phyloP scores from a whole-genome alignment of 2,329 filamentous ascomycete species.

The Aspergillus udagawae region DNA sequence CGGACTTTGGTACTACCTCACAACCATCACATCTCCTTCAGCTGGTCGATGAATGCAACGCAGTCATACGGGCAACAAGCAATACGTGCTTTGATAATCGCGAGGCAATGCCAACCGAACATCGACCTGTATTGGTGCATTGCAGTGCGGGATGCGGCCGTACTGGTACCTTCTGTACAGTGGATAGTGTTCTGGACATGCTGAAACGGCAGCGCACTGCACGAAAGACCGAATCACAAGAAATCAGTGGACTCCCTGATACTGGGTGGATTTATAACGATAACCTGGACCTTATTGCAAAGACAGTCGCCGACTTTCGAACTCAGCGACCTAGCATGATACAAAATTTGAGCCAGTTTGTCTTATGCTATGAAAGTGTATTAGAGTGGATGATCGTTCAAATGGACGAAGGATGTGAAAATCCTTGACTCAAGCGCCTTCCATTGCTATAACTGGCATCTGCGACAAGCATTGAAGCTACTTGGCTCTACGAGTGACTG shows the following conservation, averaged over 20 bases:
- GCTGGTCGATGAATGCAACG: constrained; percentile 82
- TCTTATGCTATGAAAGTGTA: constrained; percentile 93
- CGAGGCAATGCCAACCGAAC: constrained; percentile 53
- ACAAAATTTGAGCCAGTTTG: constrained; percentile 87
- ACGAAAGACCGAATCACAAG: constrained; percentile 13
- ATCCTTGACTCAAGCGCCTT: not conserved
- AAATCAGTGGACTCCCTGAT: constrained; percentile 21
- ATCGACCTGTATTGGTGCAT: constrained; percentile 81
- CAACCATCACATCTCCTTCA: constrained; percentile 82
- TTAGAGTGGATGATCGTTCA: constrained; percentile 70
- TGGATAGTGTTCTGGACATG: constrained; percentile 95
- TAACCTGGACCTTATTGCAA: constrained; percentile 72
- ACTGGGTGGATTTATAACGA: constrained; percentile 67
- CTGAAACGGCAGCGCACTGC: constrained; percentile 72
- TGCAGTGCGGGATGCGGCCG: constrained; percentile 95
- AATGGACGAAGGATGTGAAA: constrained; percentile 11
- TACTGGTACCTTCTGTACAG: constrained; percentile 93
- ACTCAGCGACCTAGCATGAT: constrained; percentile 92
- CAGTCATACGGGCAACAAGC: constrained; percentile 49
- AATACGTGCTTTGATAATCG: constrained; percentile 24
- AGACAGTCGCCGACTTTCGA: constrained; percentile 87
- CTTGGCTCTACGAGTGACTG: too few relatives aligned
- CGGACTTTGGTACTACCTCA: constrained; percentile 90
- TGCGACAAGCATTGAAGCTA: not conserved
- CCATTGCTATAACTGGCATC: not conserved